These are phyloP conservation scores for Beauveria sp. DNA, from an alignment of 2,329 filamentous ascomycete species.

Conservation along the genomic window DNA sequence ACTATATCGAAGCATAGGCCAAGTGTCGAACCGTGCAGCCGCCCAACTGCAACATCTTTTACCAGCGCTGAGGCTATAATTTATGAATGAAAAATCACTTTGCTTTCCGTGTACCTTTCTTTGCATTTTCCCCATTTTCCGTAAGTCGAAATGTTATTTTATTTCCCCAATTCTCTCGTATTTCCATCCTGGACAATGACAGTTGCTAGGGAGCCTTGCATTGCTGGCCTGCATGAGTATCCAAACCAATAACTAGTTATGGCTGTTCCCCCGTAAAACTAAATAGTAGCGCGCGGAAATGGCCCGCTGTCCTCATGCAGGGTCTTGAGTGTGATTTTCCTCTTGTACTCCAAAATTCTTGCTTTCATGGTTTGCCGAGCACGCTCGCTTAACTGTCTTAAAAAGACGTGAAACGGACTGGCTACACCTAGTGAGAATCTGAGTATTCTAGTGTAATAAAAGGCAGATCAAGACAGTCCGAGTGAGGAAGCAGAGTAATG, in stretches of 20 bases:
- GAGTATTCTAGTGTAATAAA: neutral
- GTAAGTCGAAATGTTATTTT: too few species aligned
- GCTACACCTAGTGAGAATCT: neutral
- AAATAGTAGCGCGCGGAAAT: neutral
- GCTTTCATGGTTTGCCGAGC: neutral
- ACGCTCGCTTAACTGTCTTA: neutral
- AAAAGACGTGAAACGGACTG: neutral
- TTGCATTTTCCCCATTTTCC: too few species aligned
- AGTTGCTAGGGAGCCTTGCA: neutral
- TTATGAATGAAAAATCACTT: too few species aligned
- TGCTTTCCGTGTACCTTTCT: too few species aligned
- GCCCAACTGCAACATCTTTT: neutral
- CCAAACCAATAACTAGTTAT: neutral
- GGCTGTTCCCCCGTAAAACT: neutral
- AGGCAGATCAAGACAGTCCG: neutral
- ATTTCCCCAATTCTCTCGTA: too few species aligned
- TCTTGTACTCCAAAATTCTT: neutral
- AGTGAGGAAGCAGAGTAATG: neutral
- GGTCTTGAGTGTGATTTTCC: neutral
- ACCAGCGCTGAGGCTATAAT: too few species aligned
- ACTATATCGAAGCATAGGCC: neutral
- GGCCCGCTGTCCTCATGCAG: neutral
- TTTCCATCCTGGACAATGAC: too few species aligned
- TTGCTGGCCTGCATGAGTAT: neutral
- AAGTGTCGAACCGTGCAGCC: neutral